A percentile compares a stretch with the other conserved stretches of the same genome.
Conservation (phyloP, 768 basidiomycete species). For the Lactarius akahatsu region DNA sequence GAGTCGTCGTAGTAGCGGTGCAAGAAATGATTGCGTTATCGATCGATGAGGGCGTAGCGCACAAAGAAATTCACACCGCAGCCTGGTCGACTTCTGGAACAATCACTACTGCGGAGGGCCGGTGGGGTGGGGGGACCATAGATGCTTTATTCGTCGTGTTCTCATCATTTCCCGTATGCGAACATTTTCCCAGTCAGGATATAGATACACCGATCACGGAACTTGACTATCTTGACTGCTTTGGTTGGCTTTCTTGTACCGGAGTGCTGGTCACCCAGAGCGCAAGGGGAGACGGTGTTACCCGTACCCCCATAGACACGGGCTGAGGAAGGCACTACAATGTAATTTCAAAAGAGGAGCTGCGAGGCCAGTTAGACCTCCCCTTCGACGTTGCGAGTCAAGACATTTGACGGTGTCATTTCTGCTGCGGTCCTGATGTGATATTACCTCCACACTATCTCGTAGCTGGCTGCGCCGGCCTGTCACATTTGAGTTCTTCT, state of each 20-base stretch:
- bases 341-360: no score
- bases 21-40: conserved; percentile 5
- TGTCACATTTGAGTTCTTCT: neutral
- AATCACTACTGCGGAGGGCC: neutral
- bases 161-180: neutral
- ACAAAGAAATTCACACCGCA: neutral
- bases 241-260: neutral
- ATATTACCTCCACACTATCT: neutral
- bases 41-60: neutral
- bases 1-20: neutral
- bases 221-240: neutral
- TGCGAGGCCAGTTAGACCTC: neutral
- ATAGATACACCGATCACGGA: neutral
- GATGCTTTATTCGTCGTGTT: neutral
- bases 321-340: neutral
- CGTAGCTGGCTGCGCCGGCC: neutral
- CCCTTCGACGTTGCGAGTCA: neutral
- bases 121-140: neutral
- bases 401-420: neutral
- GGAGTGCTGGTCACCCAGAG: neutral
- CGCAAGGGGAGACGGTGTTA: neutral
- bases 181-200: neutral
- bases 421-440: neutral
- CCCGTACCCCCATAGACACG: neutral
- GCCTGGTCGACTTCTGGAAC: neutral